phyloP scores from a whole-genome alignment of 305 asterid species.

The Lippia alba region DNA sequence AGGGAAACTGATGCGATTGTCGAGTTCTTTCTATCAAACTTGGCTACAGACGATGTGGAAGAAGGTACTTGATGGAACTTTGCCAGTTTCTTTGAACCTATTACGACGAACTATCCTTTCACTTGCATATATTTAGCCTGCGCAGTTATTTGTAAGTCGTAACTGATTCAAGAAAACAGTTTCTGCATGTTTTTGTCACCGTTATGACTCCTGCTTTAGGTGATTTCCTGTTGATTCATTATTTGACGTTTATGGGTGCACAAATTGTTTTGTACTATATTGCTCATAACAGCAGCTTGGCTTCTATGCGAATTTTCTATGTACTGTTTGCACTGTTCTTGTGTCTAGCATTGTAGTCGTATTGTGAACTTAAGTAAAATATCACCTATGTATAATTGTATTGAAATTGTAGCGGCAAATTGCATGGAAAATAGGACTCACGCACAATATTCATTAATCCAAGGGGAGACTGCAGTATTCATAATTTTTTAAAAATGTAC shows the following conservation, averaged over 20 bases:
- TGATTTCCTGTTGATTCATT: not conserved
- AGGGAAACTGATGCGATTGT: constrained; percentile 13
- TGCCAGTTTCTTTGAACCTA: constrained; percentile 18
- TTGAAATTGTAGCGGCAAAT: too few relatives aligned
- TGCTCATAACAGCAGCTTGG: not conserved
- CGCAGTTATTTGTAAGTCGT: not conserved
- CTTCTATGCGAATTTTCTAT: not conserved
- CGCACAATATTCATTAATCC: too few relatives aligned
- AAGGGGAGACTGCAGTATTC: too few relatives aligned
- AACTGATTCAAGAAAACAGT: not conserved
- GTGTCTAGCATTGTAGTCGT: too few relatives aligned
- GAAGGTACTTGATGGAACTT: constrained; percentile 31
- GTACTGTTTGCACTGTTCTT: too few relatives aligned
- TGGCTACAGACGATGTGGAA: constrained; percentile 10
- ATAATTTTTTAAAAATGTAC: too few relatives aligned
- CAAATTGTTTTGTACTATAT: not conserved
- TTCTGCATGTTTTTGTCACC: not conserved
- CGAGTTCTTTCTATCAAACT: constrained; percentile 15
- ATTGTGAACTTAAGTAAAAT: too few relatives aligned
- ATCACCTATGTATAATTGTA: too few relatives aligned
- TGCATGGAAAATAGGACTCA: too few relatives aligned
- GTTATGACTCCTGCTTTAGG: not conserved
- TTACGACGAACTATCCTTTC: not conserved
- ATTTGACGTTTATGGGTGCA: not conserved
- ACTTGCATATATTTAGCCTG: not conserved